Evolutionary conservation across 441 rosid species (phyloP).

Genomic region (Manihot esculenta): DNA sequence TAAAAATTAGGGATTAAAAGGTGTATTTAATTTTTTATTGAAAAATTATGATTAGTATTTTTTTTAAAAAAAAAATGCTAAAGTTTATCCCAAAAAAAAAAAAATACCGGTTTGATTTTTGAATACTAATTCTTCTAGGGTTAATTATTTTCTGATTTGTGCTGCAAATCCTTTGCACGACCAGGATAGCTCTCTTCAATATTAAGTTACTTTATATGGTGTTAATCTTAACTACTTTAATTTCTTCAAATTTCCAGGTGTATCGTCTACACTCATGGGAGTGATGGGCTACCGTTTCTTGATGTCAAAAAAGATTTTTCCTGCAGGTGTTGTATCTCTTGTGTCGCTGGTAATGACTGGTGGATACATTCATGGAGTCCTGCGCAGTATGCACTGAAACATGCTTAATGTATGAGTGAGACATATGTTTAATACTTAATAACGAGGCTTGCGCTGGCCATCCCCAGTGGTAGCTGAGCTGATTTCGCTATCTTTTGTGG

Average conservation of each 20-base stretch:
- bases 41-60: background rate
- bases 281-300: slow-evolving; percentile 85
- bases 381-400: slow-evolving; percentile 57
- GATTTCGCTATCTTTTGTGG: background rate
- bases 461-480: slow-evolving; percentile 9
- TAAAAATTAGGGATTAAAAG: too few relatives aligned
- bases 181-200: too few relatives aligned
- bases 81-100: too few relatives aligned
- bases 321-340: slow-evolving; percentile 84
- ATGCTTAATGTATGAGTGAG: background rate
- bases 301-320: slow-evolving; percentile 71
- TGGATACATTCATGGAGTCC: slow-evolving; percentile 75
- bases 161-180: too few relatives aligned
- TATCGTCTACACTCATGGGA: slow-evolving; percentile 65
- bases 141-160: too few relatives aligned
- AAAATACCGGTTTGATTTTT: too few relatives aligned
- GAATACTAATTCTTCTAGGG: too few relatives aligned
- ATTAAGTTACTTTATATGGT: background rate
- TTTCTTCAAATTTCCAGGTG: slow-evolving; percentile 41
- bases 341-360: slow-evolving; percentile 79
- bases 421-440: background rate
- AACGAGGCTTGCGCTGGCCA: background rate
- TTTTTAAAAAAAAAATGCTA: background rate
- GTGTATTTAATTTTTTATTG: background rate
- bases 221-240: slow-evolving; percentile 2